A percentile compares a stretch with the other conserved stretches of the same genome.
Conservation (phyloP, 805 yeast genomes). For the Nakazawaea peltata region DNA sequence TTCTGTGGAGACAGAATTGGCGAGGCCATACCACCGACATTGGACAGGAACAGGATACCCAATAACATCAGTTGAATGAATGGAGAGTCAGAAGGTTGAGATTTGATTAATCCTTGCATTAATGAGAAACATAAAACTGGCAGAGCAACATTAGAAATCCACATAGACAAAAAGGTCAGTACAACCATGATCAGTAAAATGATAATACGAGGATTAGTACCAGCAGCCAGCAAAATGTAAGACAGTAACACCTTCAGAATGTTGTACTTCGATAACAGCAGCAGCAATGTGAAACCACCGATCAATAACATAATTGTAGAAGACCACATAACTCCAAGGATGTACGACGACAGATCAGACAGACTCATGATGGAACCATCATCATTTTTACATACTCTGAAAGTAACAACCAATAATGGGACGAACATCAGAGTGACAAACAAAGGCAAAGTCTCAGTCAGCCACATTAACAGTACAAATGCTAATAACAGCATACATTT, state of each 20-base stretch:
- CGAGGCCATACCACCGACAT: conserved; percentile 47
- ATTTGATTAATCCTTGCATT: conserved; percentile 38
- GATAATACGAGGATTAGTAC: conserved; percentile 40
- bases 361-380: conserved; percentile 36
- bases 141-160: conserved; percentile 52
- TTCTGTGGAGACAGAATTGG: conserved; percentile 51
- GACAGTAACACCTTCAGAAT: conserved; percentile 43
- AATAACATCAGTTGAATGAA: conserved; percentile 21
- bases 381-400: conserved; percentile 40
- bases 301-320: conserved; percentile 42
- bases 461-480: conserved; percentile 45
- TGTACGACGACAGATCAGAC: conserved; percentile 32
- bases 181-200: conserved; percentile 42
- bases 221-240: conserved; percentile 40
- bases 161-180: conserved; percentile 45
- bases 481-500: conserved; percentile 61
- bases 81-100: conserved; percentile 26
- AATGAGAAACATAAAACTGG: conserved; percentile 46
- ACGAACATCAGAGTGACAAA: conserved; percentile 40
- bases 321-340: conserved; percentile 44
- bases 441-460: conserved; percentile 42
- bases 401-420: conserved; percentile 37
- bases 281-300: conserved; percentile 50
- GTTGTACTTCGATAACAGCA: conserved; percentile 45
- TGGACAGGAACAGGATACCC: conserved; percentile 42